phyloP scores from a whole-genome alignment of 2,329 filamentous ascomycete species.

The Thielaviopsis cerberus region DNA sequence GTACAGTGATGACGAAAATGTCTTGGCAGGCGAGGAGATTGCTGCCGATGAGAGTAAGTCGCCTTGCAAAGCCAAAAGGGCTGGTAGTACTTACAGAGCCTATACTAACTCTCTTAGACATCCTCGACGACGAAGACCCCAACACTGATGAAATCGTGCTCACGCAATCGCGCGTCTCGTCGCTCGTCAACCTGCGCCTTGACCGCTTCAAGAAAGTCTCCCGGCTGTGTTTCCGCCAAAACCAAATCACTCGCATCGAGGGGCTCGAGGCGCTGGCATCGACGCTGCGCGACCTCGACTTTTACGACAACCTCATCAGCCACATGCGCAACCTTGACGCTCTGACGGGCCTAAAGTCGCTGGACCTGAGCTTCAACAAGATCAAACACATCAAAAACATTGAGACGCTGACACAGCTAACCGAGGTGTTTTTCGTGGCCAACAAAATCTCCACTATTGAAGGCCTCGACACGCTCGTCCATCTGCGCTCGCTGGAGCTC shows the following conservation, averaged over 20 bases:
- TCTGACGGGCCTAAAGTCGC: conserved; percentile 52
- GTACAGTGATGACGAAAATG: conserved; percentile 55
- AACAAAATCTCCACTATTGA: conserved; percentile 88
- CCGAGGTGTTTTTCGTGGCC: conserved; percentile 78
- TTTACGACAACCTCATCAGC: conserved; percentile 89
- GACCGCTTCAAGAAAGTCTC: conserved; percentile 62
- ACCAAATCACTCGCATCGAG: conserved; percentile 64
- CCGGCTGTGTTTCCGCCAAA: conserved; percentile 80
- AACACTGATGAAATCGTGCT: conserved; percentile 66
- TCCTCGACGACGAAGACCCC: conserved; percentile 40
- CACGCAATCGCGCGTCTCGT: conserved; percentile 68
- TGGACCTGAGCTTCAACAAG: conserved; percentile 97
- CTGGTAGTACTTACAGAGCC: too few species aligned
- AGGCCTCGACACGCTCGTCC: conserved; percentile 53
- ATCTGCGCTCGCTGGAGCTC: conserved; percentile 69
- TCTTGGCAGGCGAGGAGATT: conserved; percentile 55
- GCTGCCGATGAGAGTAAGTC: conserved; percentile 58
- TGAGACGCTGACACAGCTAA: conserved; percentile 55
- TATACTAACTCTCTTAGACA: conserved; percentile 24
- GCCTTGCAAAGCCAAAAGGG: too few species aligned
- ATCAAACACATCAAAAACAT: conserved; percentile 95
- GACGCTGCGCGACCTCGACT: conserved; percentile 66
- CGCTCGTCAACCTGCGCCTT: conserved; percentile 59
- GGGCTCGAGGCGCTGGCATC: conserved; percentile 47
- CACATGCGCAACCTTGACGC: conserved; percentile 71